These are phyloP conservation scores for Tilletiaria anomala DNA, from an alignment of 1,284 basidiomycete genomes.

Conservation along the genomic window DNA sequence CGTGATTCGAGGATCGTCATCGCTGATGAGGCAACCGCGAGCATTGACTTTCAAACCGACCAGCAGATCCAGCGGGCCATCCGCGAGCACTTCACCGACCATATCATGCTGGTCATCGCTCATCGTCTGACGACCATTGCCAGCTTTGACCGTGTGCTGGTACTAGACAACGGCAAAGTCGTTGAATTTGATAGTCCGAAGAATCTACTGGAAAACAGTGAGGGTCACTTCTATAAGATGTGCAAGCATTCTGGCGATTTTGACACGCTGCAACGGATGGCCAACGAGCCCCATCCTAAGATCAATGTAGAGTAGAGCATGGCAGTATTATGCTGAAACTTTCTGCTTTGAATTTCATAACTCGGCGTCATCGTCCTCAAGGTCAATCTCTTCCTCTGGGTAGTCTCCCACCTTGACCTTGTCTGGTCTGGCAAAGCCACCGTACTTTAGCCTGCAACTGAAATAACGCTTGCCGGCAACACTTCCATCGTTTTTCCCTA, in stretches of 20 bases:
- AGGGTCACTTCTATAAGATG: conserved; percentile 20
- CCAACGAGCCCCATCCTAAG: too few species aligned
- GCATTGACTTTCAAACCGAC: conserved; percentile 29
- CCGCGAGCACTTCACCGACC: conserved; percentile 58
- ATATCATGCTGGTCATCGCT: conserved; percentile 70
- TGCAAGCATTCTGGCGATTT: too few species aligned
- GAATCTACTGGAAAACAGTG: conserved; percentile 35
- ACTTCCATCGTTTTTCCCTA: conserved; percentile 87
- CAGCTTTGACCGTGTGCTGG: conserved; percentile 43
- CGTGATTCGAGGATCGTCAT: conserved; percentile 26
- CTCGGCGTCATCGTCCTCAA: too few species aligned
- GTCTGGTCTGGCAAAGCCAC: conserved; percentile 74
- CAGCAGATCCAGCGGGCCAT: conserved; percentile 58
- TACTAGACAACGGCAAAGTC: conserved; percentile 44
- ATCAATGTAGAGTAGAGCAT: too few species aligned
- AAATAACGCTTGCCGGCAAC: conserved; percentile 78
- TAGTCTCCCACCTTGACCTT: conserved; percentile 72
- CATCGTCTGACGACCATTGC: conserved; percentile 44
- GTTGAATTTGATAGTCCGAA: conserved; percentile 45
- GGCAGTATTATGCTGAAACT: too few species aligned
- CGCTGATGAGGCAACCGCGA: conserved; percentile 35
- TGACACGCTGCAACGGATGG: too few species aligned
- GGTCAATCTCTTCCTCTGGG: too few species aligned
- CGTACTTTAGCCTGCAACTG: conserved; percentile 58
- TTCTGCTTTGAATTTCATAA: too few species aligned